Percentiles rank a stretch among this genome's conserved stretches.
These are phyloP conservation scores for Candida lessepsii DNA, from an alignment of 805 yeast species.

Conservation along the genomic window DNA sequence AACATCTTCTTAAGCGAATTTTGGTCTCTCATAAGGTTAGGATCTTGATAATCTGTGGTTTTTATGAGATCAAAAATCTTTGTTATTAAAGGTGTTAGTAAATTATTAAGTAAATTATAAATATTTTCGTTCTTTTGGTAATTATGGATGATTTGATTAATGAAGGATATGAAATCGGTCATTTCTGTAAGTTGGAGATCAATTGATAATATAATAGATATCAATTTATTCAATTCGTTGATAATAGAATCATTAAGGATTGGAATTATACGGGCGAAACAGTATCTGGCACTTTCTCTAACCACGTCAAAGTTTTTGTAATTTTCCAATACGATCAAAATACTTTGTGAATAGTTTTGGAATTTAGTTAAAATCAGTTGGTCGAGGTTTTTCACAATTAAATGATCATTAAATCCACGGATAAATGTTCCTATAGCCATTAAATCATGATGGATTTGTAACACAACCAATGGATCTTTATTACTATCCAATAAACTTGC, in stretches of 20 bases:
- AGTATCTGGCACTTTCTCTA: conserved; percentile 82
- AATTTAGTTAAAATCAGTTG: conserved; percentile 39
- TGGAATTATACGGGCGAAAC: conserved; percentile 84
- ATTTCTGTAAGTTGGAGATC: conserved; percentile 64
- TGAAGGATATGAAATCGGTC: conserved; percentile 76
- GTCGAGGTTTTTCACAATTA: conserved; percentile 15
- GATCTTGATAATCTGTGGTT: conserved; percentile 46
- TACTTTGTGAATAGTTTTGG: conserved; percentile 74
- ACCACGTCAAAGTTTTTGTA: conserved; percentile 64
- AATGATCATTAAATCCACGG: conserved; percentile 67
- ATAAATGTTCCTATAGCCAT: conserved; percentile 89
- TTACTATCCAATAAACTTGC: conserved; percentile 46
- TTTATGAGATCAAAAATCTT: conserved; percentile 57
- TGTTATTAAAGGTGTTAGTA: conserved; percentile 70
- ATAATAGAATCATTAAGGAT: conserved; percentile 52
- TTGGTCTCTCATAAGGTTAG: conserved; percentile 63
- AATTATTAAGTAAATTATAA: conserved; percentile 68
- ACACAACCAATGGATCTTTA: conserved; percentile 28
- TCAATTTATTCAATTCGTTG: conserved; percentile 61
- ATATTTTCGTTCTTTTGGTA: conserved; percentile 66
- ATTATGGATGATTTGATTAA: conserved; percentile 84
- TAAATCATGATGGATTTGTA: conserved; percentile 82
- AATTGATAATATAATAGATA: conserved; percentile 55
- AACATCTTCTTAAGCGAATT: conserved; percentile 66
- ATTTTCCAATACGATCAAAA: conserved; percentile 76